Conservation (phyloP, 805 yeast genomes). For the Hanseniaspora pseudoguilliermondii region DNA sequence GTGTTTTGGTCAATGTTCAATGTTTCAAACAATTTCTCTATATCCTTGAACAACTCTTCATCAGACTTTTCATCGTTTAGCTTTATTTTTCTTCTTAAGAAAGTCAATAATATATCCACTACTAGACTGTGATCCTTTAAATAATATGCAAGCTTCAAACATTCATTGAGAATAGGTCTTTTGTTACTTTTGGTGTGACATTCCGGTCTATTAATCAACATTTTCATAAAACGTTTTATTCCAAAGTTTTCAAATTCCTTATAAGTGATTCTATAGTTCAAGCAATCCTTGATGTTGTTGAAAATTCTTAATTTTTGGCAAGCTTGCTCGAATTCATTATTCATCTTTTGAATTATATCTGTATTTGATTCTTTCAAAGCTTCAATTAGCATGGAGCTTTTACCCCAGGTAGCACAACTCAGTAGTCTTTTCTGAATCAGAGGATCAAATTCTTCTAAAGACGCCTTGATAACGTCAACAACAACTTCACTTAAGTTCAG, state of each 20-base stretch:
- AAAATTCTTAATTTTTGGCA: conserved; percentile 52
- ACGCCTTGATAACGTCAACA: conserved; percentile 56
- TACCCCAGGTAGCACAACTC: conserved; percentile 79
- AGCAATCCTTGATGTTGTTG: conserved; percentile 49
- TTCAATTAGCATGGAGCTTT: conserved; percentile 29
- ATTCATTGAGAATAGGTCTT: conserved; percentile 42
- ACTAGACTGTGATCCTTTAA: conserved; percentile 35
- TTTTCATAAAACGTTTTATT: conserved; percentile 40
- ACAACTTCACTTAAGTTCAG: conserved; percentile 50
- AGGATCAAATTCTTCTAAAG: conserved; percentile 64
- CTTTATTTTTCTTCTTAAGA: conserved; percentile 68
- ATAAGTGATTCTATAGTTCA: conserved; percentile 59
- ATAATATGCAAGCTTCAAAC: conserved; percentile 47
- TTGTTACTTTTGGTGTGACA: conserved; percentile 30
- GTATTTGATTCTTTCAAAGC: conserved; percentile 19
- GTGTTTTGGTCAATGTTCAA: conserved; percentile 19
- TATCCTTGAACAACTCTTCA: conserved; percentile 37
- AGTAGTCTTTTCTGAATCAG: conserved; percentile 68
- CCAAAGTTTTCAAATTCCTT: conserved; percentile 41
- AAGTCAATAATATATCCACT: conserved; percentile 45
- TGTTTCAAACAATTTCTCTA: conserved; percentile 31
- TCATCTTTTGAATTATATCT: conserved; percentile 22
- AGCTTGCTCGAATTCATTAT: conserved; percentile 50
- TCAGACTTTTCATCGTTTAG: conserved; percentile 45
- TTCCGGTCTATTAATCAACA: conserved; percentile 28